Evolutionary conservation across 257 asterid species (phyloP).

Genomic region (Coffea eugenioides): DNA sequence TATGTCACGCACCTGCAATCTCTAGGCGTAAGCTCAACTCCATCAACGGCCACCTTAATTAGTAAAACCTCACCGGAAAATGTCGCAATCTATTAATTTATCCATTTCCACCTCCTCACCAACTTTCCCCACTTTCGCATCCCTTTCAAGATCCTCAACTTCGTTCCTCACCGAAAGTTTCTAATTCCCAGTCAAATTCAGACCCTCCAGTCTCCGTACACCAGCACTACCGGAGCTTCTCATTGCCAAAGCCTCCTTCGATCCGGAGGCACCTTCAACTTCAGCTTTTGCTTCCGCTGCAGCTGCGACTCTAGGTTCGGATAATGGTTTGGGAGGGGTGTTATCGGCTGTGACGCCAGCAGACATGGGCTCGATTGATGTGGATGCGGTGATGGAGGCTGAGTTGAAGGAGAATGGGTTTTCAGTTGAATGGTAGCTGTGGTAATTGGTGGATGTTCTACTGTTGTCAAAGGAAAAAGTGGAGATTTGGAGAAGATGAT

Average conservation of each 20-base stretch:
- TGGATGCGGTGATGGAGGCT: slow-evolving; percentile 86
- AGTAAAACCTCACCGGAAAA: slow-evolving; percentile 11
- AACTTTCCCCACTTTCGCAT: slow-evolving; percentile 12
- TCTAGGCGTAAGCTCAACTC: neutral
- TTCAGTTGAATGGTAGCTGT: neutral
- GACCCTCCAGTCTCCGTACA: slow-evolving; percentile 3
- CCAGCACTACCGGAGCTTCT: slow-evolving; percentile 8
- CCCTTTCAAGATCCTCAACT: slow-evolving; percentile 23
- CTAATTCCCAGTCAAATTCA: slow-evolving; percentile 18
- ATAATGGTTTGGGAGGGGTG: slow-evolving; percentile 51
- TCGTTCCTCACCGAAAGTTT: slow-evolving; percentile 20
- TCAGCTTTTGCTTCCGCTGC: neutral
- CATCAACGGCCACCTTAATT: neutral
- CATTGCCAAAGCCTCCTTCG: slow-evolving; percentile 25
- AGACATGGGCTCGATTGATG: slow-evolving; percentile 76
- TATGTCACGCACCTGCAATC: too few relatives aligned
- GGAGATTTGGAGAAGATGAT: too few relatives aligned
- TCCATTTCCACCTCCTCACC: slow-evolving; percentile 31
- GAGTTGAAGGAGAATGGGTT: slow-evolving; percentile 98
- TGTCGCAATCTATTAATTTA: slow-evolving; percentile 34
- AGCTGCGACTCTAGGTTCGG: slow-evolving; percentile 27
- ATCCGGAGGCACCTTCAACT: slow-evolving; percentile 22
- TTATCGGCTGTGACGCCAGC: slow-evolving; percentile 36
- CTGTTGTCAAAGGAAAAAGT: too few relatives aligned
- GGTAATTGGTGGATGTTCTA: too few relatives aligned